Base-by-base conservation (phyloP, 1,284 basidiomycete genomes). In the Tilletiaria anomala region DNA sequence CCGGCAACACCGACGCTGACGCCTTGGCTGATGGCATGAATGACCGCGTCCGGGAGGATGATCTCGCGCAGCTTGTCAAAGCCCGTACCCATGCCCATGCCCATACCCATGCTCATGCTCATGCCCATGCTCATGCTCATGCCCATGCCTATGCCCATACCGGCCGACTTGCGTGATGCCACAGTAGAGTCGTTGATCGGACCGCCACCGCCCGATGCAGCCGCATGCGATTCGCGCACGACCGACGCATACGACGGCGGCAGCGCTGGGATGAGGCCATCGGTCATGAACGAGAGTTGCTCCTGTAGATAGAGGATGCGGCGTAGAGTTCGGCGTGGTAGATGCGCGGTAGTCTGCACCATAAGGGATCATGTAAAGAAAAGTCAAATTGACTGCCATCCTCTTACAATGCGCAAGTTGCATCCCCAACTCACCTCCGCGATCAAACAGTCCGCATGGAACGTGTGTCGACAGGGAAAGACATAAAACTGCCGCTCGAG, bases 401-500 rank as follows among this genome's bases (percentile, higher is more conserved):
- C 11, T 12, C 11, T 16, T 14, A 34, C 17, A 15, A 11, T 32
- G n/a, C 26, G 31, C 31, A n/a, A n/a, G n/a, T n/a, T n/a, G n/a
- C n/a, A n/a, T n/a, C n/a, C n/a, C n/a, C n/a, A 3, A 26, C 44
- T 46, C 41, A 60, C 61, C 35, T 62, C 49, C 3, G 54, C 47
- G 17, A 68, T 60, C 32, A 68, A 45, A 36, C 66, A 68, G 43
- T 67, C 67, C 3, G 59, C 65, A 37, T 67, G 66, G 50, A 66
- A 93, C 8, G 79, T 78, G 63, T 94, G 89, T 56, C 89, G 83
- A 69, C 93, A 97, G 8, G 89, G 89, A 72, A 99, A 99, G 36
- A 93, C 84, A 69, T 97, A 99, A 68, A 96, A 96, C 64, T 93
- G 88, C 44, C 93, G 26, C 10, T 8, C 10, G 37, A 93, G 70